Percentiles rank a stretch among this genome's conserved stretches.
These are phyloP conservation scores for Ambrosiella cleistominuta DNA, from an alignment of 2,329 filamentous ascomycete species.

Conservation along the genomic window DNA sequence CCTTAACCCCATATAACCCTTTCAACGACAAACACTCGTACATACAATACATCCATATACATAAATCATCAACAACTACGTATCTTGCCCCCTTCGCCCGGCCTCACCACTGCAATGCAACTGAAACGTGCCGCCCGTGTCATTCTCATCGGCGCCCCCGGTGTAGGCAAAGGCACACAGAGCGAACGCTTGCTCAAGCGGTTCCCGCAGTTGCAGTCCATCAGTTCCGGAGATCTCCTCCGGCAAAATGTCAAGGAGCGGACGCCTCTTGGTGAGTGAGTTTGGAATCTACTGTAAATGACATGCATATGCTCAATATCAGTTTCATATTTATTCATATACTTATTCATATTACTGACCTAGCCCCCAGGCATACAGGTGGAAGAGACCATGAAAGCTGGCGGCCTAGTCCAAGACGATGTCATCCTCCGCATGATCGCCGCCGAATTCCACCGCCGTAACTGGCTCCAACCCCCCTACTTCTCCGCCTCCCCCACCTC, in stretches of 20 bases:
- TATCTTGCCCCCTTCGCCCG: neutral
- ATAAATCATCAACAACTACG: neutral
- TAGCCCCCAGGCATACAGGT: slow-evolving; percentile 59
- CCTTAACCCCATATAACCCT: too few species aligned
- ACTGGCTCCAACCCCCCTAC: slow-evolving; percentile 52
- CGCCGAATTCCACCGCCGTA: slow-evolving; percentile 67
- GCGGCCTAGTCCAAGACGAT: slow-evolving; percentile 76
- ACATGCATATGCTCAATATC: slow-evolving; percentile 5
- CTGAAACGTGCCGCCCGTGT: slow-evolving; percentile 72
- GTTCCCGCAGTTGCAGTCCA: slow-evolving; percentile 76
- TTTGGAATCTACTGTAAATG: neutral
- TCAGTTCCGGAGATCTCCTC: slow-evolving; percentile 85
- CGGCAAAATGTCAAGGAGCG: slow-evolving; percentile 80
- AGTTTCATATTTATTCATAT: neutral
- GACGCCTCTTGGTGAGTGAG: slow-evolving; percentile 58
- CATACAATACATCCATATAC: too few species aligned
- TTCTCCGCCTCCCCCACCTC: slow-evolving; percentile 55
- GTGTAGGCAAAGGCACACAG: slow-evolving; percentile 93
- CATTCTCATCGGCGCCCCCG: slow-evolving; percentile 89
- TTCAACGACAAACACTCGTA: too few species aligned
- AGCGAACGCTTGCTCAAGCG: slow-evolving; percentile 70
- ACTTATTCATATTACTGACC: neutral
- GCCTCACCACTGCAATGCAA: slow-evolving; percentile 29
- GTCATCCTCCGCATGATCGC: slow-evolving; percentile 87
- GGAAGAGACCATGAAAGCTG: slow-evolving; percentile 71